Evolutionary conservation across 768 basidiomycete species (phyloP).

Genomic region (Cyclocybe cylindracea): DNA sequence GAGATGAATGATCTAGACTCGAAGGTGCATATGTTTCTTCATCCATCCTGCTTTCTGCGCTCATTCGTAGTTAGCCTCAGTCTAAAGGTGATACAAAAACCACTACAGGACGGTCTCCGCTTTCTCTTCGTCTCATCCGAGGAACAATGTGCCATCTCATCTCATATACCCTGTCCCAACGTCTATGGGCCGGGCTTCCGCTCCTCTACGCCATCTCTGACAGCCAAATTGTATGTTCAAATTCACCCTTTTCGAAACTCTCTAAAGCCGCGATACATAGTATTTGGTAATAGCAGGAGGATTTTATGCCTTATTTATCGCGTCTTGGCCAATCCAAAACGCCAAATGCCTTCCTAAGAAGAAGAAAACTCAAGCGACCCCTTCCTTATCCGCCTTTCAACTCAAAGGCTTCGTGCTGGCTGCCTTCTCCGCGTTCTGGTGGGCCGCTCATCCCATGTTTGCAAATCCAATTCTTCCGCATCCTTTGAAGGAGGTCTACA

Average conservation of each 20-base stretch:
- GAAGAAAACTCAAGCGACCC: slow-evolving; percentile 16
- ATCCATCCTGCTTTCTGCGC: neutral
- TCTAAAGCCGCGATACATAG: slow-evolving; percentile 8
- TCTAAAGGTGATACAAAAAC: neutral
- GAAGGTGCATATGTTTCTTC: slow-evolving; percentile 13
- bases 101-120: slow-evolving; percentile 6
- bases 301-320: slow-evolving; percentile 30
- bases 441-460: slow-evolving; percentile 36
- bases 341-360: slow-evolving; percentile 14
- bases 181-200: slow-evolving; percentile 26
- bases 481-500: slow-evolving; percentile 50
- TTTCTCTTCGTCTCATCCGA: slow-evolving; percentile 22
- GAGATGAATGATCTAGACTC: slow-evolving; percentile 10
- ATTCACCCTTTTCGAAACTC: slow-evolving; percentile 2
- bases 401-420: slow-evolving; percentile 27
- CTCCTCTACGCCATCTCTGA: slow-evolving; percentile 23
- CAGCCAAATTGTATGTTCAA: slow-evolving; percentile 39
- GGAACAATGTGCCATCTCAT: slow-evolving; percentile 26
- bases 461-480: slow-evolving; percentile 59
- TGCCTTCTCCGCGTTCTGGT: slow-evolving; percentile 35
- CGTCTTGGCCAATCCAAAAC: slow-evolving; percentile 12
- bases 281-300: slow-evolving; percentile 32
- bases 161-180: slow-evolving; percentile 25
- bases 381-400: slow-evolving; percentile 15
- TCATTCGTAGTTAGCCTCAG: neutral